Evolutionary conservation across 2,329 filamentous ascomycete genomes (phyloP), one percentile per base, ranked within the genome.

Genomic region (Onygenales sp.): DNA sequence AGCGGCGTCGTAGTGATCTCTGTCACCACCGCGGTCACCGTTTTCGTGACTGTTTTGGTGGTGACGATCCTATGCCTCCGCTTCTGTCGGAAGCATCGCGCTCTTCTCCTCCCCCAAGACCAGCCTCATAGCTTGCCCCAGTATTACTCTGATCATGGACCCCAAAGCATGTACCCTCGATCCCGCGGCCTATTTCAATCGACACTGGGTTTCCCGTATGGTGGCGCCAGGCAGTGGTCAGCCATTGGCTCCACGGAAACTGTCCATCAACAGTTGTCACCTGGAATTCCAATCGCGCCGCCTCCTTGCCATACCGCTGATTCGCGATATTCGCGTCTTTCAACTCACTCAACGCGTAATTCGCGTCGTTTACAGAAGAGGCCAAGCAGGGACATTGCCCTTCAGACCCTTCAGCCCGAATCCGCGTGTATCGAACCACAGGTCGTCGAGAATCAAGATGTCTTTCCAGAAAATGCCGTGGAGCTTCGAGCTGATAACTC

Each of bases 161-260:
- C 17, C 33, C 46, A n/a, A 49, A n/a, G 21, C 21, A 27, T 49
- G 13, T 49, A 41, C 35, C 46, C 46, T 21, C 46, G 39, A 10
- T 49, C 46, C 17, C 46, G 46, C 49, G 48, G 39, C 11, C 36
- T 54, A 48, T 54, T 32, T 51, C 39, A 14, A 2, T 44, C 50
- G 9, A 7, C 46, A 39, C 13, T 39, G 11, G 33, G 14, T 43
- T 45, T 52, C 8, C 31, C 50, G n/a, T 39, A 52, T 11, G 8
- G n/a, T 13, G 17, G 38, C 17, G 13, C 32, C 8, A 43, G 50
- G 13, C 41, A 52, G 38, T 52, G 50, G 50, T 42, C 41, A 44
- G 50, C 32, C 10, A 52, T 52, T 36, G 10, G 42, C 33, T 44
- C 41, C 32, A 43, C 11, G 31, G 50, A 52, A 14, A 39, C 33